Evolutionary conservation across 129 eudicot genomes (phyloP).

Genomic region (Arctium lappa): DNA sequence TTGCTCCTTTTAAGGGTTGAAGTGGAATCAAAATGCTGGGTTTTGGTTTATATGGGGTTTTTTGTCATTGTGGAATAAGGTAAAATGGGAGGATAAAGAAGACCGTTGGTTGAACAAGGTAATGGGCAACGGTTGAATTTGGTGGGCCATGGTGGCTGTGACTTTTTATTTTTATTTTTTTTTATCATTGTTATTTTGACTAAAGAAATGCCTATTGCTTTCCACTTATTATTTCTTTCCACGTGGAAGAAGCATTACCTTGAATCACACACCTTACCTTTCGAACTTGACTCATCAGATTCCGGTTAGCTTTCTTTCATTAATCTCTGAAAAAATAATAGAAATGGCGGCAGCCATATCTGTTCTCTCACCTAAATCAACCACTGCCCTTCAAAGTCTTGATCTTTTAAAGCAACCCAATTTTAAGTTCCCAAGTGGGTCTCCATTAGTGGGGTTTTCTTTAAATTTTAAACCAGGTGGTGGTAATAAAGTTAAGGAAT

Average conservation of each 20-base stretch:
- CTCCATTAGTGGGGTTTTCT: conserved; percentile 28
- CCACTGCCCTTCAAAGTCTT: conserved; percentile 20
- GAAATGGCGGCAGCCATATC: conserved; percentile 52
- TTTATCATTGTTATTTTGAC: neutral
- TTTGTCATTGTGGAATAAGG: conserved; percentile 22
- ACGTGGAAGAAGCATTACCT: conserved; percentile 48
- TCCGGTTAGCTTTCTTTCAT: neutral
- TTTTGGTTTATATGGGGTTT: conserved; percentile 10
- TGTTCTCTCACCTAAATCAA: conserved; percentile 46
- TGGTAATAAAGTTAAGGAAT: conserved; percentile 17
- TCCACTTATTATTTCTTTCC: conserved; percentile 19
- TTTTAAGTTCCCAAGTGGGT: conserved; percentile 42
- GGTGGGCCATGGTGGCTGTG: conserved; percentile 29
- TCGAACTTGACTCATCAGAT: neutral
- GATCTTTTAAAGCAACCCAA: conserved; percentile 36
- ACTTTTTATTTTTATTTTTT: neutral
- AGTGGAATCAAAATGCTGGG: neutral
- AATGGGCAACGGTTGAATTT: conserved; percentile 26
- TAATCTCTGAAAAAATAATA: neutral
- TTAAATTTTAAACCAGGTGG: conserved; percentile 33
- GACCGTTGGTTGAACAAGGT: conserved; percentile 26
- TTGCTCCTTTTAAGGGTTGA: conserved; percentile 14
- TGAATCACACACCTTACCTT: conserved; percentile 26
- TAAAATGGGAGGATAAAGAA: conserved; percentile 1
- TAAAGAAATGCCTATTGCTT: neutral